A percentile compares a stretch with the other conserved stretches of the same genome.
These are phyloP conservation scores for Aureobasidium sp. DNA, from an alignment of 2,329 filamentous ascomycete species.

Conservation along the genomic window DNA sequence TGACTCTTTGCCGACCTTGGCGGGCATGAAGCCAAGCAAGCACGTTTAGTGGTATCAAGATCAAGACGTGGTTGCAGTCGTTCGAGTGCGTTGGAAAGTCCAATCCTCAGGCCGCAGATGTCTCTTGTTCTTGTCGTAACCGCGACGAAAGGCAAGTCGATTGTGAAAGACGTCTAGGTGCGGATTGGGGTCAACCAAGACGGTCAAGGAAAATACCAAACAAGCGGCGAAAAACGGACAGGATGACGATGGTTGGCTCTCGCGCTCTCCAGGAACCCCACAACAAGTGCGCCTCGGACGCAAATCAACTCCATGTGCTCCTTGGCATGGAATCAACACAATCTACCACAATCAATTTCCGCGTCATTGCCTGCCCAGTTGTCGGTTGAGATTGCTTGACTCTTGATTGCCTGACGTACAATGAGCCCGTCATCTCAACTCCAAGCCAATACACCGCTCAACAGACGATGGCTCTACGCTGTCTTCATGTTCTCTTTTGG, in stretches of 20 bases:
- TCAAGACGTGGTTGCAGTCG: background rate
- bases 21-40: conserved; percentile 6
- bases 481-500: background rate
- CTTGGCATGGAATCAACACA: conserved; percentile 2
- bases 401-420: background rate
- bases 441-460: background rate
- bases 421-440: background rate
- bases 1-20: conserved; percentile 12
- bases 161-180: background rate
- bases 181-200: background rate
- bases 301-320: background rate
- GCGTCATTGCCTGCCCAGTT: background rate
- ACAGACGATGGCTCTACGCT: background rate
- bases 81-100: too few species aligned
- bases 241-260: background rate
- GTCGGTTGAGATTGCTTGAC: background rate
- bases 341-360: background rate
- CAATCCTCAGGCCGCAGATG: background rate
- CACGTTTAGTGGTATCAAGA: background rate
- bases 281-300: background rate
- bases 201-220: background rate
- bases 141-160: background rate
- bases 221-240: conserved; percentile 3
- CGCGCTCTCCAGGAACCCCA: conserved; percentile 3
- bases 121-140: background rate